Base-by-base conservation (phyloP, 768 basidiomycete genomes). In the Hygrocybe punicea region DNA sequence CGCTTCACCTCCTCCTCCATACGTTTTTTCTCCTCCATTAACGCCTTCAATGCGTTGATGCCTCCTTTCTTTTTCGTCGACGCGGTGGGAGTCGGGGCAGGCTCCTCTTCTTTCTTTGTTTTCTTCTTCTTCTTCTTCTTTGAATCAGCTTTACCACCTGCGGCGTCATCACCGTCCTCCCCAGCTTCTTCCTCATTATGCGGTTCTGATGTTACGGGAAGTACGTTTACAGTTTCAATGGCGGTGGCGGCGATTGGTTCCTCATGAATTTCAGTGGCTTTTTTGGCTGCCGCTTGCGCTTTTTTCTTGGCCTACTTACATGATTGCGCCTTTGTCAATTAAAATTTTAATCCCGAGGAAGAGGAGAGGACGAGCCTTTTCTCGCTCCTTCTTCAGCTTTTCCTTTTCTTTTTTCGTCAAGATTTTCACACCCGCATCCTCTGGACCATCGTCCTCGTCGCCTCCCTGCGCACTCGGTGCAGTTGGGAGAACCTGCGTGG, bases 401-500 rank as follows among this genome's bases (percentile, higher is more conserved):
- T 98, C 95, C 75, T 98, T 98, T 79, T 98, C 92, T 70, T 96
- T 97, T 77, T 98, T 98, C 16, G 88, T 86, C 35, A 97, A 72
- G 33, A 96, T 68, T 72, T 87, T 85, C 3, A 77, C 76, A 13
- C 83, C 90, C 49, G 72, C 73, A 51, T 80, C 85, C 29, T 81
- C 82, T 37, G 71, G 80, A n/a, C 76, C 85, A 6, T 79, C 83
- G 21, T 75, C 81, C 19, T 77, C 80, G 11, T 71, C 71, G 17
- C 66, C 76, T 24, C 50, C 78, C 29, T 69, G 71, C 37, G 70
- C 69, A 35, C 66, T 75, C 23, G 71, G 50, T 37, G 65, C 39
- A 24, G 62, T 51, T 42, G 70, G 58, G 24, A 62, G 62, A n/a
- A n/a, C n/a, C n/a, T n/a, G n/a, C n/a, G n/a, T n/a, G 14, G 62